A percentile compares a stretch with the other conserved stretches of the same genome.
phyloP scores from a whole-genome alignment of 108 stramenopile species.

The Cylindrotheca closterium region DNA sequence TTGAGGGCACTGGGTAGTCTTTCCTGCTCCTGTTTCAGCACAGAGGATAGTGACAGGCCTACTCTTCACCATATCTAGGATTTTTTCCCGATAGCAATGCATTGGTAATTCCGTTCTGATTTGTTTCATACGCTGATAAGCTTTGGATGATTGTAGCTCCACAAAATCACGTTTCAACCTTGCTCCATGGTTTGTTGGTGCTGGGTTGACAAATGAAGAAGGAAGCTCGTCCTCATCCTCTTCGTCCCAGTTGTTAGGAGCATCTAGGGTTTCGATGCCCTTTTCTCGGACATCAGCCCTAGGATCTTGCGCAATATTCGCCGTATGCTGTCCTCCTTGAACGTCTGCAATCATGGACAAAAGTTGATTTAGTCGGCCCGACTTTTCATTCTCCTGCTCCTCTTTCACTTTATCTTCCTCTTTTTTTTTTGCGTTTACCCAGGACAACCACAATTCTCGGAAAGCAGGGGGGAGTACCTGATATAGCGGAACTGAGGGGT shows the following conservation, averaged over 20 bases:
- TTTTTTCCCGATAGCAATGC: slow-evolving; percentile 35
- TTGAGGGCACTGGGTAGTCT: slow-evolving; percentile 78
- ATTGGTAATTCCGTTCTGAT: slow-evolving; percentile 55
- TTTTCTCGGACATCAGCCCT: neutral
- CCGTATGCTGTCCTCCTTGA: neutral
- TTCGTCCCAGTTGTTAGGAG: slow-evolving; percentile 5
- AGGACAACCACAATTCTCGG: slow-evolving; percentile 64
- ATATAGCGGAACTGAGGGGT: slow-evolving; percentile 53
- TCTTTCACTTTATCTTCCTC: slow-evolving; percentile 27
- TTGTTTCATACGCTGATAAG: slow-evolving; percentile 44
- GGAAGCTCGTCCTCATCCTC: slow-evolving; percentile 3
- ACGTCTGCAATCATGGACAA: slow-evolving; percentile 29
- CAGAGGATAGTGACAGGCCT: slow-evolving; percentile 62
- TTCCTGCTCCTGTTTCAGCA: slow-evolving; percentile 77
- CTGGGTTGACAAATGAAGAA: neutral
- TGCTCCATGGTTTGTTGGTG: slow-evolving; percentile 11
- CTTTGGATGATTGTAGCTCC: slow-evolving; percentile 24
- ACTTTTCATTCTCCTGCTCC: slow-evolving; percentile 17
- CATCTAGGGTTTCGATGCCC: neutral
- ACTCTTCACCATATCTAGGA: slow-evolving; percentile 43
- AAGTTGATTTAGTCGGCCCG: slow-evolving; percentile 31
- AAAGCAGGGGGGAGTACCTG: slow-evolving; percentile 62
- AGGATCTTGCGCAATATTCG: neutral
- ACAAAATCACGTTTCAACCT: slow-evolving; percentile 36
- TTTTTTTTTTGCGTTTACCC: slow-evolving; percentile 37